phyloP scores from a whole-genome alignment of 768 basidiomycete genomes.

The Amanita molliuscula region DNA sequence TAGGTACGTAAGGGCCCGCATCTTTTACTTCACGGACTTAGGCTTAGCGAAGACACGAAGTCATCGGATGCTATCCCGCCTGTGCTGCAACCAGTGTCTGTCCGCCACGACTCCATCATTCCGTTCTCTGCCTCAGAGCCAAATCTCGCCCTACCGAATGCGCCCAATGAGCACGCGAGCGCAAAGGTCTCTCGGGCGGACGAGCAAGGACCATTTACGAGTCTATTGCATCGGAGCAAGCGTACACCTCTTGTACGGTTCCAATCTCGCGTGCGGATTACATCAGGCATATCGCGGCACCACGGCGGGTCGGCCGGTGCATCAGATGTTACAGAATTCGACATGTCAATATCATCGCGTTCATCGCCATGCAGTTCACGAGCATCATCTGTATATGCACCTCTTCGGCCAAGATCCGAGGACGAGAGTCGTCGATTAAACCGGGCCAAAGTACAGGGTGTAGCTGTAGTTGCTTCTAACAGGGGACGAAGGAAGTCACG shows the following conservation, averaged over 20 bases:
- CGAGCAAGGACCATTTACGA: not conserved
- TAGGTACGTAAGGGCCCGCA: not conserved
- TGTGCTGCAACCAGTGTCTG: not conserved
- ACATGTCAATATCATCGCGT: constrained; percentile 12
- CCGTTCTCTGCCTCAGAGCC: not conserved
- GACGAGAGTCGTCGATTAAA: constrained; percentile 34
- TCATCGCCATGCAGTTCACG: constrained; percentile 50
- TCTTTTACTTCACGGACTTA: not conserved
- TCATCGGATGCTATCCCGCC: not conserved
- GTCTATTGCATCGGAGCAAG: not conserved
- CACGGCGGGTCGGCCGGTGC: constrained; percentile 12
- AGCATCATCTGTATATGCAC: constrained; percentile 77
- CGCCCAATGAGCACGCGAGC: not conserved
- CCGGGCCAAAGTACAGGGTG: constrained; percentile 55
- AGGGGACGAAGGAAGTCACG: constrained; percentile 12
- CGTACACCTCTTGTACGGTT: constrained; percentile 42
- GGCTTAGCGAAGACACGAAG: not conserved
- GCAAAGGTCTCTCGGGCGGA: not conserved
- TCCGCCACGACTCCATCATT: not conserved
- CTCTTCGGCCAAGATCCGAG: constrained; percentile 49
- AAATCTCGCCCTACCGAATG: not conserved
- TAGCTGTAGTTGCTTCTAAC: constrained; percentile 26
- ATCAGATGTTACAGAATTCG: not conserved
- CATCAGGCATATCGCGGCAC: constrained; percentile 51
- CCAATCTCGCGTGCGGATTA: constrained; percentile 67